Evolutionary conservation across 441 rosid genomes (phyloP), one percentile per base, ranked within the genome.

Genomic region (Pelargonium citronellum): DNA sequence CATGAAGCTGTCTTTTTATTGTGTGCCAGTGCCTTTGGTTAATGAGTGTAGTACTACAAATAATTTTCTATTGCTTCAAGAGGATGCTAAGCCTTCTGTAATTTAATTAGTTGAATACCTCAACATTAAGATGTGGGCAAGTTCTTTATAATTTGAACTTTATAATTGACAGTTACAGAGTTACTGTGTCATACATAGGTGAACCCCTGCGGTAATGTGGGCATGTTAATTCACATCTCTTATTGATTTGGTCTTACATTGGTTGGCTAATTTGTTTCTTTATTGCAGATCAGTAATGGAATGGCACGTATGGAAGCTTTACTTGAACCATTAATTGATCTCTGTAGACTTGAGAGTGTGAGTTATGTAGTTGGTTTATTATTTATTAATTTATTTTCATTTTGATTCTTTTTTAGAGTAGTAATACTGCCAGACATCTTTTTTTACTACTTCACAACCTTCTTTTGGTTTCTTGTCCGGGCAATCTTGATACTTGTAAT

Each of bases 281-380:
- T 58, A 43, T 66, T 80, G 79, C 87, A 95, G 99, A 74, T 85
- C 15, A 80, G 84, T 72, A 87, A 76, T 77, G 97, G 96, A 69
- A 74, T 83, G 82, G 74, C 86, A 55, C 75, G 65, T 63, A 24
- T 88, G 80, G 90, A 89, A 80, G 85, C 85, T 69, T 78, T 95
- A 73, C 75, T 90, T 75, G 83, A 79, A 78, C 86, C 97, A 9
- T 80, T 95, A 61, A 74, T 90, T 77, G 87, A 83, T 80, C 92
- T 90, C 47, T 95, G 96, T 69, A 24, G 72, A 24, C 77, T 70
- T 60, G 84, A 79, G 69, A 89, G 89, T 83, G 99, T 92, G 79
- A 80, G 96, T 80, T 75, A 39, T 41, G 49, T 12, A 73, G n/a
- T 64, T 46, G 8, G 11, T 34, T 24, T 69, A 66, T 47, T 30